These are phyloP conservation scores for Cystobasidiopsis lactophilus DNA, from an alignment of 768 basidiomycete species.

Conservation along the genomic window DNA sequence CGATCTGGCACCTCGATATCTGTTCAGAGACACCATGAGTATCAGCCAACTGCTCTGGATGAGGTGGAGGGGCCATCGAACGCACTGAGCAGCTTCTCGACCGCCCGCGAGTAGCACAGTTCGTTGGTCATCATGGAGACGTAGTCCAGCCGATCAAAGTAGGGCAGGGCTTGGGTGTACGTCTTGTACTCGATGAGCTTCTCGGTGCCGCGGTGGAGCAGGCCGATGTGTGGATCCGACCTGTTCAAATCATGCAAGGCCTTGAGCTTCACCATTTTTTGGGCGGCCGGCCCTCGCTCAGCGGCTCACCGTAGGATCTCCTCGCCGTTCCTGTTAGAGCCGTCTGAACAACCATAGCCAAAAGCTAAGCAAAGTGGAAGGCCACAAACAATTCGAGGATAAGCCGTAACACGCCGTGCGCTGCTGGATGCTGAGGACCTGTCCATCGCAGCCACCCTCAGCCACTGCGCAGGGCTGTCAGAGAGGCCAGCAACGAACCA, in stretches of 20 bases:
- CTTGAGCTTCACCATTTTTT: slow-evolving; percentile 22
- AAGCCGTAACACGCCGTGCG: slow-evolving; percentile 91
- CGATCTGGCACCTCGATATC: slow-evolving; percentile 76
- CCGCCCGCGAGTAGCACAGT: slow-evolving; percentile 85
- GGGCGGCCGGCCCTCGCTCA: too few relatives aligned
- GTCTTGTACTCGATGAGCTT: slow-evolving; percentile 98
- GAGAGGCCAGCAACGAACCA: not conserved
- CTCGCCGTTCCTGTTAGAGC: slow-evolving; percentile 14
- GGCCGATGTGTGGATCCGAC: slow-evolving; percentile 58
- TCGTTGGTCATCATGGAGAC: slow-evolving; percentile 99
- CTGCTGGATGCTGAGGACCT: slow-evolving; percentile 96
- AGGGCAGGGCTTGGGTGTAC: slow-evolving; percentile 88
- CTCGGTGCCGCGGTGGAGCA: slow-evolving; percentile 92
- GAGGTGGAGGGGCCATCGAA: not conserved
- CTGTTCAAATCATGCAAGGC: slow-evolving; percentile 7
- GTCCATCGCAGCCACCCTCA: slow-evolving; percentile 21
- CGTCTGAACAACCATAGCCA: not conserved
- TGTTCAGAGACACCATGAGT: not conserved
- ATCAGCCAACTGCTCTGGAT: not conserved
- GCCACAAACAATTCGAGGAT: slow-evolving; percentile 94
- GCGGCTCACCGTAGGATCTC: slow-evolving; percentile 26
- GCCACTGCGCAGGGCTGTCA: not conserved
- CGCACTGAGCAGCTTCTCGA: slow-evolving; percentile 71
- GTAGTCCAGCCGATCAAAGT: slow-evolving; percentile 97
- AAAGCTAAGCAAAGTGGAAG: not conserved